Evolutionary conservation across 2,329 filamentous ascomycete genomes (phyloP).

Genomic region (Diplodia seriata): DNA sequence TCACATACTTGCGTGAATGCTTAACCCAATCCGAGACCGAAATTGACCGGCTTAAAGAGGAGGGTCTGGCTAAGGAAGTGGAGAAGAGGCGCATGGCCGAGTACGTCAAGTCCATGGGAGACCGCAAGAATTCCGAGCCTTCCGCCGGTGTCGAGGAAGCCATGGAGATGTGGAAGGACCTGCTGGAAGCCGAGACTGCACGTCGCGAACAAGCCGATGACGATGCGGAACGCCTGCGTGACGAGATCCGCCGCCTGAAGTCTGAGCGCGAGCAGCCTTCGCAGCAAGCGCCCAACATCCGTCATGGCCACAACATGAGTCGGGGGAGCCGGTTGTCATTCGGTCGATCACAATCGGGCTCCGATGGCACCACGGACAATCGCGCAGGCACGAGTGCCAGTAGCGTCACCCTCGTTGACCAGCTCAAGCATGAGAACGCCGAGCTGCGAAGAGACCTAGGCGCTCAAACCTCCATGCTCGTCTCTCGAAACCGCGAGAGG

Average conservation of each 20-base stretch:
- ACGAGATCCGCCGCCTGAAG: constrained; percentile 78
- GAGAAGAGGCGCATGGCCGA: constrained; percentile 89
- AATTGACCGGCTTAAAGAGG: constrained; percentile 80
- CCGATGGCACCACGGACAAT: constrained; percentile 54
- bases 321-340: constrained; percentile 48
- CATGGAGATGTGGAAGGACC: constrained; percentile 88
- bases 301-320: constrained; percentile 48
- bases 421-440: constrained; percentile 88
- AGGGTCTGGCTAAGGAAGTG: constrained; percentile 78
- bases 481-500: constrained; percentile 92
- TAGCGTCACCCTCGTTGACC: constrained; percentile 78
- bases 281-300: constrained; percentile 44
- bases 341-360: constrained; percentile 46
- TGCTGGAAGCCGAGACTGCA: constrained; percentile 89
- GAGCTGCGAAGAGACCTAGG: constrained; percentile 91
- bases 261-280: constrained; percentile 49
- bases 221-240: constrained; percentile 81
- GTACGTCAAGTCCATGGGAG: constrained; percentile 71
- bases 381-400: constrained; percentile 56
- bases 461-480: constrained; percentile 96
- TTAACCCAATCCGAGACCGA: constrained; percentile 84
- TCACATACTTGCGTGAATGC: constrained; percentile 82
- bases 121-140: constrained; percentile 47
- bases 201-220: constrained; percentile 89
- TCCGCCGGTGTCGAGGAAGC: constrained; percentile 49